Conservation (phyloP, 495 filamentous ascomycete genomes). For the Penicillium angulare region DNA sequence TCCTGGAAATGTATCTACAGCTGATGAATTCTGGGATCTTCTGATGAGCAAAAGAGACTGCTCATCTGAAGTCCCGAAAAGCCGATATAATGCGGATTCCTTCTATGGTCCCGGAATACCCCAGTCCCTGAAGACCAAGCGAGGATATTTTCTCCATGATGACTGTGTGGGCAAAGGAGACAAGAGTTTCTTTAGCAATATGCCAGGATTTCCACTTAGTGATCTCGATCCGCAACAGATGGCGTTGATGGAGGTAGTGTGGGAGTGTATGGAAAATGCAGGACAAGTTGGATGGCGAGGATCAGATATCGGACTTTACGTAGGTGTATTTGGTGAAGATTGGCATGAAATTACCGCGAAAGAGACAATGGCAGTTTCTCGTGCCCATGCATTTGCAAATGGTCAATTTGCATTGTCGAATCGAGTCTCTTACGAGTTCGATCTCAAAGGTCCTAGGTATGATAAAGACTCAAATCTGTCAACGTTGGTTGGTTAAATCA, state of each 20-base stretch:
- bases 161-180: constrained; percentile 31
- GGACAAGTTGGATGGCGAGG: constrained; percentile 48
- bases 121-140: constrained; percentile 26
- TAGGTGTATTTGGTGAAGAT: constrained; percentile 46
- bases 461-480: neutral
- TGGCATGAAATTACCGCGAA: constrained; percentile 20
- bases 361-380: constrained; percentile 14
- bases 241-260: constrained; percentile 51
- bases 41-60: constrained; percentile 39
- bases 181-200: constrained; percentile 27
- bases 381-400: constrained; percentile 13
- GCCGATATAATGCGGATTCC: constrained; percentile 37
- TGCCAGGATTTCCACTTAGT: constrained; percentile 50
- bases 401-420: constrained; percentile 37
- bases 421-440: constrained; percentile 35
- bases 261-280: constrained; percentile 37
- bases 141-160: constrained; percentile 54
- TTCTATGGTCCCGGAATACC: constrained; percentile 20
- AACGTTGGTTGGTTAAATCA: no score
- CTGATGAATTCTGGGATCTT: constrained; percentile 40
- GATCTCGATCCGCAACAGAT: constrained; percentile 63
- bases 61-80: constrained; percentile 28
- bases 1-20: constrained; percentile 37
- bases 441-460: constrained; percentile 39
- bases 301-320: constrained; percentile 39